Evolutionary conservation across 2,329 filamentous ascomycete species (phyloP), one percentile per base, ranked within the genome.

Genomic region (Colletotrichum lini): DNA sequence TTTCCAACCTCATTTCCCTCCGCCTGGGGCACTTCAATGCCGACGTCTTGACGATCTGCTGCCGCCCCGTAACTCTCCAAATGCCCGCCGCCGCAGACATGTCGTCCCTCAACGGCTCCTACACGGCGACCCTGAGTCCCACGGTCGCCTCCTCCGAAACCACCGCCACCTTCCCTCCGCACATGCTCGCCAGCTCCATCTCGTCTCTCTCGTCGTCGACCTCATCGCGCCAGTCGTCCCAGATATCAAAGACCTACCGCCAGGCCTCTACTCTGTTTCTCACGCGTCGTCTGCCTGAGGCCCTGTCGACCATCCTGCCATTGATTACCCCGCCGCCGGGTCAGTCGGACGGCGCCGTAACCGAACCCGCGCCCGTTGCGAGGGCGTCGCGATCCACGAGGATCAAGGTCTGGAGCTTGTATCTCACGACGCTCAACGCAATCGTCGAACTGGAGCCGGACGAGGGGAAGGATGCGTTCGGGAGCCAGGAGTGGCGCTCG

Each of bases 391-490:
- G 93, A 75, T 93, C 92, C 42, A 96, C 94, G 68, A 88, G 95
- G 74, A 93, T 98, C 81, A 99, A 98, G 82, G 93, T 98, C 74
- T 99, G 96, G 96, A 98, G 95, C 81, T 88, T 99, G 77, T 99
- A 98, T 80, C 88, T 98, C 74, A 98, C 95, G 21, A 92, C 98
- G 61, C 86, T 98, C 73, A 98, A 98, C 83, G 93, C 94, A 49
- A 93, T 98, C 74, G 86, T 97, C 45, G 96, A 98, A 78, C 86
- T 98, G 78, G 94, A 95, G 67, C 87, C 93, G 2, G 94, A 98
- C 75, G 95, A 98, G 81, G 96, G 96, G 60, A 98, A 96, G 84
- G 90, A 92, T 62, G 89, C 92, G 15, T 97, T 98, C 83, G 96
- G 96, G 4, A 91, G 90, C 63, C 90, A 93, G 78, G 92, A 94